These are phyloP conservation scores for Cryomyces antarcticus DNA, from an alignment of 495 filamentous ascomycete genomes.

Conservation along the genomic window DNA sequence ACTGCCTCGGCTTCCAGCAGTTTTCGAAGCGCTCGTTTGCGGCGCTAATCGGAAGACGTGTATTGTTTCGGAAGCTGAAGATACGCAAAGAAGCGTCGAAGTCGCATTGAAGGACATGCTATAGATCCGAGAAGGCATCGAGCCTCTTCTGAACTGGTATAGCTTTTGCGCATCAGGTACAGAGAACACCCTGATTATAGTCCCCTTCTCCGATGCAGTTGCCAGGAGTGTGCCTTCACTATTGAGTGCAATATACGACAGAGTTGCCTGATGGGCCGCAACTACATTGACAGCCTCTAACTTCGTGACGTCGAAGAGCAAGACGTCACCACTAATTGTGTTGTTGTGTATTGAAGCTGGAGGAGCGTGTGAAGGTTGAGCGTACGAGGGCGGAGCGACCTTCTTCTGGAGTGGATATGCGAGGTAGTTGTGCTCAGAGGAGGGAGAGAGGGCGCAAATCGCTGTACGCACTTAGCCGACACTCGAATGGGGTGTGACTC, in stretches of 20 bases:
- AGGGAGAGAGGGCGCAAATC: slow-evolving; percentile 80
- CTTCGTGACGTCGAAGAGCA: slow-evolving; percentile 74
- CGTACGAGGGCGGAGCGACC: slow-evolving; percentile 37
- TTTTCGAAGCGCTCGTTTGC: slow-evolving; percentile 24
- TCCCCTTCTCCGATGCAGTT: slow-evolving; percentile 91
- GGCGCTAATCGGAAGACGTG: slow-evolving; percentile 72
- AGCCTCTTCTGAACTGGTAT: slow-evolving; percentile 85
- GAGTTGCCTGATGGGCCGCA: slow-evolving; percentile 82
- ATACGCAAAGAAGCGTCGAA: slow-evolving; percentile 83
- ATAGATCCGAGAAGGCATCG: slow-evolving; percentile 82
- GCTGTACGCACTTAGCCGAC: slow-evolving; percentile 26
- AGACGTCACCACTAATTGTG: slow-evolving; percentile 75
- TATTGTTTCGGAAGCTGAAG: slow-evolving; percentile 90
- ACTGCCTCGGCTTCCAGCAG: slow-evolving; percentile 21
- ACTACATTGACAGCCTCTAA: slow-evolving; percentile 82
- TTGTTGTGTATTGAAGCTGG: slow-evolving; percentile 53
- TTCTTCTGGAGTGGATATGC: slow-evolving; percentile 85
- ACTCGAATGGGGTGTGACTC: not conserved
- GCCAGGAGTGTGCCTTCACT: slow-evolving; percentile 82
- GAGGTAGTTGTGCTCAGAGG: slow-evolving; percentile 85
- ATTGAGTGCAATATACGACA: slow-evolving; percentile 78
- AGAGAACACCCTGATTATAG: slow-evolving; percentile 87
- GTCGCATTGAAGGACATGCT: slow-evolving; percentile 99
- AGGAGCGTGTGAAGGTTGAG: slow-evolving; percentile 65
- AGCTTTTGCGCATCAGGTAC: slow-evolving; percentile 78